Percentiles rank a stretch among this genome's conserved stretches.
These are phyloP conservation scores for Penicillium sp. DNA, from an alignment of 2,329 filamentous ascomycete genomes.

Conservation along the genomic window DNA sequence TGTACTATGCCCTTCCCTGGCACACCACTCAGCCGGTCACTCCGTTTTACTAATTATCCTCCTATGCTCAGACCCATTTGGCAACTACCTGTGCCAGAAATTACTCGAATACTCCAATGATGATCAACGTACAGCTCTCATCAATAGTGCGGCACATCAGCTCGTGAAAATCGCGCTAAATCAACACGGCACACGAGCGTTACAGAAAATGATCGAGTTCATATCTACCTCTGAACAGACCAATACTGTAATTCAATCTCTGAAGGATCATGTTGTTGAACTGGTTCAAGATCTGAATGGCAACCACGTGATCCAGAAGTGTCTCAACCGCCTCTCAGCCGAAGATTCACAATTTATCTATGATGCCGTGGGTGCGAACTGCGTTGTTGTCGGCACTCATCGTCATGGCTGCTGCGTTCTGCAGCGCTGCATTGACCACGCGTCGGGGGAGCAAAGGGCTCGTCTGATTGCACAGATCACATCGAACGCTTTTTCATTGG, in stretches of 20 bases:
- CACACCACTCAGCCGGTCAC: not conserved
- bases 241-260: slow-evolving; percentile 81
- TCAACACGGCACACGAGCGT: slow-evolving; percentile 91
- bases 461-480: slow-evolving; percentile 88
- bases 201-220: slow-evolving; percentile 99
- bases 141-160: slow-evolving; percentile 84
- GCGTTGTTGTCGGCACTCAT: slow-evolving; percentile 91
- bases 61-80: slow-evolving; percentile 75
- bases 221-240: slow-evolving; percentile 86
- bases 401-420: slow-evolving; percentile 97
- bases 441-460: slow-evolving; percentile 84
- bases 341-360: slow-evolving; percentile 95
- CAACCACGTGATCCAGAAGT: slow-evolving; percentile 99
- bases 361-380: slow-evolving; percentile 84
- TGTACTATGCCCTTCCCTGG: slow-evolving; percentile 21
- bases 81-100: slow-evolving; percentile 99
- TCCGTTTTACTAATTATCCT: slow-evolving; percentile 26
- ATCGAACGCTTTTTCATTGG: slow-evolving; percentile 80
- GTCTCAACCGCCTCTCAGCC: slow-evolving; percentile 87
- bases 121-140: slow-evolving; percentile 89
- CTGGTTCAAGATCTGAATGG: slow-evolving; percentile 97
- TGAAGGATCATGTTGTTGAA: slow-evolving; percentile 84
- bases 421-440: slow-evolving; percentile 97
- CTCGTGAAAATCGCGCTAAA: slow-evolving; percentile 95
- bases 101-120: slow-evolving; percentile 93